phyloP scores from a whole-genome alignment of 495 filamentous ascomycete species.

The Immersiella caudata region DNA sequence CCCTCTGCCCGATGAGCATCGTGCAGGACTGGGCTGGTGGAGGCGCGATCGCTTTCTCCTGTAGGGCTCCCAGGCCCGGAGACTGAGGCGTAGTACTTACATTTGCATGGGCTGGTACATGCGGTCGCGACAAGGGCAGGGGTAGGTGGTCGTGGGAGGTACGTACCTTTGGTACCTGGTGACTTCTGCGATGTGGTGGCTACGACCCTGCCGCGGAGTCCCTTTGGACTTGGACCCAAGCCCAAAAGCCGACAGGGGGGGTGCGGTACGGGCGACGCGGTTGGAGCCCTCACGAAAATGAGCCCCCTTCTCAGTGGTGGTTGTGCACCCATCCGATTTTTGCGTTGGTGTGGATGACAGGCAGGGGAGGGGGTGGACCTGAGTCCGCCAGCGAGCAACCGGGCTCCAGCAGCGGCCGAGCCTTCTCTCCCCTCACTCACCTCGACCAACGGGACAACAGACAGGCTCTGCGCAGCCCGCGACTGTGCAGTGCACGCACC shows the following conservation, averaged over 20 bases:
- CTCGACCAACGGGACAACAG: neutral
- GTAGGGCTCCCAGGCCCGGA: slow-evolving; percentile 32
- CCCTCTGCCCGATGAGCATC: slow-evolving; percentile 27
- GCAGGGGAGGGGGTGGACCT: slow-evolving; percentile 25
- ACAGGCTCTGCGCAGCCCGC: neutral
- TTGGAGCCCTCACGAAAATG: slow-evolving; percentile 36
- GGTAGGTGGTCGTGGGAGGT: slow-evolving; percentile 18
- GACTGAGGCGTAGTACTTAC: slow-evolving; percentile 37
- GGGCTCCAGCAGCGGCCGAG: slow-evolving; percentile 23
- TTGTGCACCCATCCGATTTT: slow-evolving; percentile 23
- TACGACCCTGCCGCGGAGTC: slow-evolving; percentile 4
- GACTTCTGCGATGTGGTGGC: slow-evolving; percentile 5
- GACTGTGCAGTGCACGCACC: neutral
- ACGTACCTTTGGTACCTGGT: slow-evolving; percentile 11
- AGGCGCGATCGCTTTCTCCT: slow-evolving; percentile 39
- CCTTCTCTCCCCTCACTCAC: slow-evolving; percentile 8
- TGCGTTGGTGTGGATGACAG: slow-evolving; percentile 25
- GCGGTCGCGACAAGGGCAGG: slow-evolving; percentile 20
- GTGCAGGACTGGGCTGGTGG: slow-evolving; percentile 36
- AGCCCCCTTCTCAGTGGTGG: slow-evolving; percentile 23
- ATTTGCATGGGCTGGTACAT: slow-evolving; percentile 33
- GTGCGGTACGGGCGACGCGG: slow-evolving; percentile 9
- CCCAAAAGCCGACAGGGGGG: slow-evolving; percentile 4
- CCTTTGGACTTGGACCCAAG: slow-evolving; percentile 13
- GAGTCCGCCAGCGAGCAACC: slow-evolving; percentile 1